A percentile compares a stretch with the other conserved stretches of the same genome.
phyloP scores from a whole-genome alignment of 2,329 filamentous ascomycete genomes.

The Botrytis fragariae region DNA sequence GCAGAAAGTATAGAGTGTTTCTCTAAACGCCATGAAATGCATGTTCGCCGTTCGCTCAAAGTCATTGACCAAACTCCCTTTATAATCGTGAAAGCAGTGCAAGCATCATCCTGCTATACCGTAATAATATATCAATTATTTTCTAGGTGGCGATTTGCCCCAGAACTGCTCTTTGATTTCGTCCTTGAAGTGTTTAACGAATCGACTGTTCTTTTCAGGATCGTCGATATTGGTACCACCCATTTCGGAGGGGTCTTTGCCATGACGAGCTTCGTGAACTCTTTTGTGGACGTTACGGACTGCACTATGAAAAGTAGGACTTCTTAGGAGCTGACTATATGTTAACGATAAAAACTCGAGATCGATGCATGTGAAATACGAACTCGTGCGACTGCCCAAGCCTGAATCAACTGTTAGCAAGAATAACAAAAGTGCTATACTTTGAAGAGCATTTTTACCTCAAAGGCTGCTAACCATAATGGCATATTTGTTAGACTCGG shows the following conservation, averaged over 20 bases:
- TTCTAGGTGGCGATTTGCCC: conserved; percentile 27
- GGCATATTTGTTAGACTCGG: conserved; percentile 23
- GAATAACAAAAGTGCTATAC: not conserved
- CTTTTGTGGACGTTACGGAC: conserved; percentile 49
- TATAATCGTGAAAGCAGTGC: not conserved
- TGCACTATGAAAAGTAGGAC: conserved; percentile 52
- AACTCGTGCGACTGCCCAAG: conserved; percentile 35
- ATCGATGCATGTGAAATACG: conserved; percentile 12
- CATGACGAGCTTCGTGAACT: conserved; percentile 42
- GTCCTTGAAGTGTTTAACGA: conserved; percentile 51
- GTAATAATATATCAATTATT: conserved; percentile 24
- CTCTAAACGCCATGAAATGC: not conserved
- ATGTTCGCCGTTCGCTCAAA: not conserved
- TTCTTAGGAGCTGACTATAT: conserved; percentile 48
- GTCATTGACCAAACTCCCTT: not conserved
- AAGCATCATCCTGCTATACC: not conserved
- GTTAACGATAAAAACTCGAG: not conserved
- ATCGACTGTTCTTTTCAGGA: conserved; percentile 35
- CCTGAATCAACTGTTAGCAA: conserved; percentile 23
- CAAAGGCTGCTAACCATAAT: conserved; percentile 42
- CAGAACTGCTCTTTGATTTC: conserved; percentile 50
- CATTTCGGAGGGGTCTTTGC: conserved; percentile 49
- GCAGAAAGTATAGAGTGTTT: not conserved
- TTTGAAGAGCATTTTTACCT: conserved; percentile 34
- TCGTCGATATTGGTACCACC: conserved; percentile 48